A percentile compares a stretch with the other conserved stretches of the same genome.
Conservation (phyloP, 2,329 filamentous ascomycete genomes). For the Alternaria angustiovoidea region DNA sequence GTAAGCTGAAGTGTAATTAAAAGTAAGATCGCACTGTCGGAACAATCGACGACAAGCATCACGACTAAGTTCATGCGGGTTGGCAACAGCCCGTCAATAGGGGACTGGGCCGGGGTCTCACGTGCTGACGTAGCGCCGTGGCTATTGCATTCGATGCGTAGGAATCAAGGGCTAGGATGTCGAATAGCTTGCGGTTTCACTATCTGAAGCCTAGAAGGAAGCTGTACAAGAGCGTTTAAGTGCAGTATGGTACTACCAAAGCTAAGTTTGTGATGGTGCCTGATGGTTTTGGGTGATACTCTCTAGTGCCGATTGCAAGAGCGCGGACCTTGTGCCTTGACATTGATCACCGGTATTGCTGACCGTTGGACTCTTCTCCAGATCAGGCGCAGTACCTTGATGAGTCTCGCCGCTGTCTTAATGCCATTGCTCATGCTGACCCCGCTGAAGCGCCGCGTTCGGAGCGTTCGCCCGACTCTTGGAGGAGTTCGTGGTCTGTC, state of each 20-base stretch:
- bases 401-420: background rate
- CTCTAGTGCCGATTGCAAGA: background rate
- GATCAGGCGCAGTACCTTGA: background rate
- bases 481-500: background rate
- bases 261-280: background rate
- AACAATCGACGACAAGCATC: slow-evolving; percentile 1
- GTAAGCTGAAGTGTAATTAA: slow-evolving; percentile 1
- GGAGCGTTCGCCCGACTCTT: background rate
- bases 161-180: background rate
- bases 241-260: background rate
- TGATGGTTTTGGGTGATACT: background rate
- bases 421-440: background rate
- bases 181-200: background rate
- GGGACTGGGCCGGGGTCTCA: background rate
- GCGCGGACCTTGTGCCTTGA: background rate
- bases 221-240: background rate
- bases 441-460: background rate
- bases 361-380: background rate
- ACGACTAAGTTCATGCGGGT: background rate
- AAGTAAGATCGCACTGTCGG: background rate
- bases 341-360: background rate
- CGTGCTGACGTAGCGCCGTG: background rate
- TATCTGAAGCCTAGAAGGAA: background rate
- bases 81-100: background rate
- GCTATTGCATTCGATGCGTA: background rate